Base-by-base conservation (phyloP, 768 basidiomycete species). In the Pleurotus eryngii region DNA sequence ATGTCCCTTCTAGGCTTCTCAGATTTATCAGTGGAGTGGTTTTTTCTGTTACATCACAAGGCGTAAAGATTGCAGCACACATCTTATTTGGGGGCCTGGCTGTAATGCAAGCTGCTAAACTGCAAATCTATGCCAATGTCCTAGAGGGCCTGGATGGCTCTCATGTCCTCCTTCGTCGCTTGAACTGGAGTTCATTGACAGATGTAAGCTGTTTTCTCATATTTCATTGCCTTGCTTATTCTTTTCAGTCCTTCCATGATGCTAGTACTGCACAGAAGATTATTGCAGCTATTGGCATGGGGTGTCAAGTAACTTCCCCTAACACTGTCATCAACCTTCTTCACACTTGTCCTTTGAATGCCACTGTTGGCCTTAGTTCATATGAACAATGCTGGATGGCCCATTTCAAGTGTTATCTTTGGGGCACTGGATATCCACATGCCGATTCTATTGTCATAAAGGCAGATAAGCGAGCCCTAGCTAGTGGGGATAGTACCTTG, bases 251-350 rank as follows among this genome's bases (percentile, higher is more conserved):
- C 15, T 50, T 50, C 37, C 14, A 20, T 17, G 26, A 12, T 5
- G 11, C 27, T 27, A 7, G n/a, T 20, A 30, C 9, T 26, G 49
- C 26, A n/a, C 5, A 12, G n/a, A 50, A n/a, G 24, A 50, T 50
- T 5, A 11, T 50, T 14, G 49, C 49, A n/a, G 49, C 49, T n/a
- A 50, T 50, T 12, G 49, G 49, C 26, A 50, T 50, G 49, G 49
- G 49, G 8, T 3, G 49, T 4, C 30, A 30, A 27, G 27, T 24
- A 30, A 50, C 49, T 3, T 14, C 14, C 11, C 22, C 49, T 14
- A 6, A 26, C 15, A 15, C 3, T 4, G 27, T 50, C 49, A 50
- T 50, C 12, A 12, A 35, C 4, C 22, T 11, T 6, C 49, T 50
- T 15, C 11, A 15, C 4, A 4, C n/a, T n/a, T 15, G 14, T 4